phyloP scores from a whole-genome alignment of 2,329 filamentous ascomycete genomes.

The Magnaporthiopsis incrustans region DNA sequence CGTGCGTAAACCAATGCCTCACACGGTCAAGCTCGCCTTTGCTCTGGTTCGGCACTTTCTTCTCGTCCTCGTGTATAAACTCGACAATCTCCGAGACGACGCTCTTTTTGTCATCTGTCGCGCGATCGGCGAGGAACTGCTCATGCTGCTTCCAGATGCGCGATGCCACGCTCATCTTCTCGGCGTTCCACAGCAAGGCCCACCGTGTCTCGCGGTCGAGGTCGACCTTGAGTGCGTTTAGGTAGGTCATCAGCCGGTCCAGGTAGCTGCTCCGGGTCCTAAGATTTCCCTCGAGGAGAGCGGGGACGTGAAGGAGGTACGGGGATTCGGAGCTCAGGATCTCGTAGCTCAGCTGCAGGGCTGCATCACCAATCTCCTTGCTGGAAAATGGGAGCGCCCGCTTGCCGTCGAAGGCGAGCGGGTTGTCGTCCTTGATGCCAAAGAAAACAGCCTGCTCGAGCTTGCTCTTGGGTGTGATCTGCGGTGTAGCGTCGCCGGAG shows the following conservation, averaged over 20 bases:
- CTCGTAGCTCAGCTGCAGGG: slow-evolving; percentile 69
- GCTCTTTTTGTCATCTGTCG: slow-evolving; percentile 52
- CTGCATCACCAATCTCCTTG: slow-evolving; percentile 67
- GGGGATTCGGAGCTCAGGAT: slow-evolving; percentile 71
- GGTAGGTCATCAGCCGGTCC: slow-evolving; percentile 63
- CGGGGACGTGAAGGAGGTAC: slow-evolving; percentile 64
- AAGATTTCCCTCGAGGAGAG: slow-evolving; percentile 76
- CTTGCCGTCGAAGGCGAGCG: slow-evolving; percentile 73
- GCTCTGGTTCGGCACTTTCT: slow-evolving; percentile 55
- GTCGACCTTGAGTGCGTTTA: slow-evolving; percentile 57
- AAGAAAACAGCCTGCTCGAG: slow-evolving; percentile 94
- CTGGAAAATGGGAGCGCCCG: slow-evolving; percentile 58
- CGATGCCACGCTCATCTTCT: slow-evolving; percentile 76
- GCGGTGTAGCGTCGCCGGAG: slow-evolving; percentile 46
- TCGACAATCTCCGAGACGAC: slow-evolving; percentile 68
- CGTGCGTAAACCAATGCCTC: slow-evolving; percentile 79
- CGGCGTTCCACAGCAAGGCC: slow-evolving; percentile 79
- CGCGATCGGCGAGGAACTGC: slow-evolving; percentile 50
- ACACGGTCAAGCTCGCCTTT: slow-evolving; percentile 69
- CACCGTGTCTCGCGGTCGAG: slow-evolving; percentile 65
- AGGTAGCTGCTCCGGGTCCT: slow-evolving; percentile 64
- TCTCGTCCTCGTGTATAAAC: slow-evolving; percentile 68
- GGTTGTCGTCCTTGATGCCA: slow-evolving; percentile 71
- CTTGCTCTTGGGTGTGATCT: slow-evolving; percentile 76
- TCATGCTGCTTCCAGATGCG: slow-evolving; percentile 79